These are phyloP conservation scores for Gremmenia infestans DNA, from an alignment of 2,329 filamentous ascomycete species.

Conservation along the genomic window DNA sequence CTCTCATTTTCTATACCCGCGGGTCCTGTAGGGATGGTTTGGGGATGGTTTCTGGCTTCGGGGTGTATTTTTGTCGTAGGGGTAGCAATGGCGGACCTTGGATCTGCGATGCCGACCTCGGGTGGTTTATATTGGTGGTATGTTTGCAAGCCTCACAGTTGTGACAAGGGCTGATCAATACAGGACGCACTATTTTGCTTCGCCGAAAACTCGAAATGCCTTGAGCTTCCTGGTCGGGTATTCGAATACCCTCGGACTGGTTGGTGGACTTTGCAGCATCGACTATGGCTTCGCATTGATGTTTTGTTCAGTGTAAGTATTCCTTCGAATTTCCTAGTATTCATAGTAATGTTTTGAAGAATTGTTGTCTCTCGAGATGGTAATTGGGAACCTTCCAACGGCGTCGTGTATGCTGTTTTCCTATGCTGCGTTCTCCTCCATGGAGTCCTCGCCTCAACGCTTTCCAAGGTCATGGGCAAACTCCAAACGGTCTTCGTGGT, in stretches of 20 bases:
- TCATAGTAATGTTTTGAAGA: conserved; percentile 15
- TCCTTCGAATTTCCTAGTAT: neutral
- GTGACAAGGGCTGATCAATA: conserved; percentile 16
- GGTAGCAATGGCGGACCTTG: conserved; percentile 52
- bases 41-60: conserved; percentile 57
- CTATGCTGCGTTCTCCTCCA: conserved; percentile 49
- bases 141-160: neutral
- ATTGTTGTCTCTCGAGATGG: conserved; percentile 53
- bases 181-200: conserved; percentile 55
- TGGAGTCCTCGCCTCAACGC: conserved; percentile 47
- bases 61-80: conserved; percentile 54
- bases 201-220: conserved; percentile 48
- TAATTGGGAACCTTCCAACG: conserved; percentile 49
- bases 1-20: conserved; percentile 54
- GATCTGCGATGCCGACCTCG: conserved; percentile 52
- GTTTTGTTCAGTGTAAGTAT: conserved; percentile 47
- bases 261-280: conserved; percentile 58
- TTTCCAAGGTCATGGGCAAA: conserved; percentile 53
- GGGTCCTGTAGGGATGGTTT: conserved; percentile 57
- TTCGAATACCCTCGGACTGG: conserved; percentile 54
- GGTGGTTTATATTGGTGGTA: conserved; percentile 50
- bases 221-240: conserved; percentile 57
- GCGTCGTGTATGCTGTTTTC: conserved; percentile 53
- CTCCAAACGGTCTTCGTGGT: conserved; percentile 52
- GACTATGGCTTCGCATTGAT: conserved; percentile 53